Percentiles rank a stretch among this genome's conserved stretches.
phyloP scores from a whole-genome alignment of 768 basidiomycete genomes.

The Pisolithus marmoratus region DNA sequence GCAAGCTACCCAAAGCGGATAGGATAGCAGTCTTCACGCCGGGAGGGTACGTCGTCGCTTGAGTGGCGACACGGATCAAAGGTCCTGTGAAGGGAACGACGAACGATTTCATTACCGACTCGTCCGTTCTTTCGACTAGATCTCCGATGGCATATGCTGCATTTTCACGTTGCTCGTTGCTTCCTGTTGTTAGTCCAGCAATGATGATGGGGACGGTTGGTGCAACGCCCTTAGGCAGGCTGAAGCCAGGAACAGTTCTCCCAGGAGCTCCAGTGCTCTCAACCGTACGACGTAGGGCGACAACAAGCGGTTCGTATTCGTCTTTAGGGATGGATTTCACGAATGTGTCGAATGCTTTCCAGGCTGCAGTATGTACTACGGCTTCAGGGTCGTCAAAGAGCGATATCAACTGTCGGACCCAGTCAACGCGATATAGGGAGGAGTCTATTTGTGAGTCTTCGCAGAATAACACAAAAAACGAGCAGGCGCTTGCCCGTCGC shows the following conservation, averaged over 20 bases:
- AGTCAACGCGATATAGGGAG: conserved; percentile 85
- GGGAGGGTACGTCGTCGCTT: conserved; percentile 84
- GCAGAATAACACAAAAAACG: conserved; percentile 78
- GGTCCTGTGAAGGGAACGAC: conserved; percentile 95
- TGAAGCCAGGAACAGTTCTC: conserved; percentile 77
- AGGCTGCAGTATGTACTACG: conserved; percentile 75
- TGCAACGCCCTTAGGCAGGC: conserved; percentile 74
- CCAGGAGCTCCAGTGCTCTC: conserved; percentile 81
- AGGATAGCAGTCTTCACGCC: conserved; percentile 92
- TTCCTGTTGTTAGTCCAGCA: conserved; percentile 89
- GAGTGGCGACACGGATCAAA: conserved; percentile 90
- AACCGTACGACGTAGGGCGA: conserved; percentile 82
- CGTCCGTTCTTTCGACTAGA: conserved; percentile 84
- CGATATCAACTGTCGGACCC: conserved; percentile 86
- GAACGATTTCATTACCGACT: conserved; percentile 84
- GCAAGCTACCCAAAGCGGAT: conserved; percentile 76
- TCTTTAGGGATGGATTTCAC: conserved; percentile 91
- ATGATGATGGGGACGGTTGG: conserved; percentile 84
- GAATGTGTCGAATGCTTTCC: conserved; percentile 77
- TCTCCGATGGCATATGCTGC: conserved; percentile 97
- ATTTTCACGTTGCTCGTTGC: conserved; percentile 91
- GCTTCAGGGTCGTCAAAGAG: conserved; percentile 75
- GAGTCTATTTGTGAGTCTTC: conserved; percentile 77
- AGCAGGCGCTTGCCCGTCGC: conserved; percentile 74
- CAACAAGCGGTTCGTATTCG: conserved; percentile 85